Evolutionary conservation across 2,329 filamentous ascomycete species (phyloP).

Genomic region (Xylaria sp.): DNA sequence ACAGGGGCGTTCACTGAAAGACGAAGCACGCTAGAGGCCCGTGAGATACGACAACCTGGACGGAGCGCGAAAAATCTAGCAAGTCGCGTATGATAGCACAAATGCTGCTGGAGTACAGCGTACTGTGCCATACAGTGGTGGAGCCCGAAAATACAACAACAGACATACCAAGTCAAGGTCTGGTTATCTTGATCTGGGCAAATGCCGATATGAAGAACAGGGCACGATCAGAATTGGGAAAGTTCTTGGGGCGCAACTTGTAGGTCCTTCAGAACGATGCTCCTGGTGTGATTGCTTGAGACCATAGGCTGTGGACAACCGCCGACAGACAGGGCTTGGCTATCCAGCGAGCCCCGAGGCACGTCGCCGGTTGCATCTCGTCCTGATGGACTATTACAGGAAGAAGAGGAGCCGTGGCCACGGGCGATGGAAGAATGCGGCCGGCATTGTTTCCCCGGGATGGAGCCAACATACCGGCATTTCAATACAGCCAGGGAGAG

Average conservation of each 20-base stretch:
- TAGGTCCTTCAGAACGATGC: conserved; percentile 21
- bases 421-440: conserved; percentile 28
- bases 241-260: conserved; percentile 22
- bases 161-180: conserved; percentile 22
- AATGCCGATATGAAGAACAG: conserved; percentile 17
- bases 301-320: conserved; percentile 24
- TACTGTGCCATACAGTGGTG: conserved; percentile 15
- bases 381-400: conserved; percentile 26
- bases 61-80: conserved; percentile 30
- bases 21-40: conserved; percentile 27
- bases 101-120: conserved; percentile 8
- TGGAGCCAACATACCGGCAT: conserved; percentile 40
- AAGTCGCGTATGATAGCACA: conserved; percentile 28
- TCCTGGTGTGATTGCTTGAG: conserved; percentile 20
- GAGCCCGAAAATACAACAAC: conserved; percentile 23
- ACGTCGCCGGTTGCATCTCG: conserved; percentile 31
- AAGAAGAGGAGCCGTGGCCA: conserved; percentile 23
- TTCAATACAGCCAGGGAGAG: conserved; percentile 35
- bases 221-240: conserved; percentile 21
- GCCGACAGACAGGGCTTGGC: conserved; percentile 34
- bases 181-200: conserved; percentile 18
- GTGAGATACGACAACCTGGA: conserved; percentile 13
- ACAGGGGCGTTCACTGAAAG: conserved; percentile 25
- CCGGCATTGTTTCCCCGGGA: conserved; percentile 35
- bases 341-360: conserved; percentile 25